Percentiles rank a stretch among this genome's conserved stretches.
Conservation (phyloP, 306 rosid genomes). For the Vigna unguiculata region DNA sequence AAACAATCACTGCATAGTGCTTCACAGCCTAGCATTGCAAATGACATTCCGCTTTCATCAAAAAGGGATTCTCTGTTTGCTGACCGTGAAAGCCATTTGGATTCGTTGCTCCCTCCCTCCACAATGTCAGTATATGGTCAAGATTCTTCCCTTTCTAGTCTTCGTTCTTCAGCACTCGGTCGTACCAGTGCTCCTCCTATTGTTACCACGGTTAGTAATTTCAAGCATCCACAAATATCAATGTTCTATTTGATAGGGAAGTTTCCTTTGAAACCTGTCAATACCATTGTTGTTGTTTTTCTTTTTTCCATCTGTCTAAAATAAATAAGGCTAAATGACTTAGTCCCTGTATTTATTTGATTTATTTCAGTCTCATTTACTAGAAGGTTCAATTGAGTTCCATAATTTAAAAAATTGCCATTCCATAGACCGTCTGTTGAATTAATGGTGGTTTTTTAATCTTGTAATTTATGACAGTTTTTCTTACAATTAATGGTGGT, state of each 20-base stretch:
- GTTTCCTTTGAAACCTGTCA: constrained; percentile 4
- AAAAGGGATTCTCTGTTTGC: constrained; percentile 74
- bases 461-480: too few species aligned
- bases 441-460: too few species aligned
- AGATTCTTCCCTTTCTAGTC: constrained; percentile 67
- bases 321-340: too few species aligned
- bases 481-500: too few species aligned
- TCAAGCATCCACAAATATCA: constrained; percentile 28
- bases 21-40: constrained; percentile 63
- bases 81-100: constrained; percentile 78
- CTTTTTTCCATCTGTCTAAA: neutral
- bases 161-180: constrained; percentile 79
- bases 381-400: too few species aligned
- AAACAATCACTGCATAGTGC: constrained; percentile 62
- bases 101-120: constrained; percentile 69
- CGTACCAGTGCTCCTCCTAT: constrained; percentile 77
- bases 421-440: too few species aligned
- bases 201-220: constrained; percentile 79
- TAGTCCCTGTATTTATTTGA: too few species aligned
- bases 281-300: constrained; percentile 1
- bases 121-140: constrained; percentile 75
- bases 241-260: constrained; percentile 33
- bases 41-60: constrained; percentile 60
- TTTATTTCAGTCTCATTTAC: too few species aligned
- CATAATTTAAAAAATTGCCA: too few species aligned